These are phyloP conservation scores for Moesziomyces sp. DNA, from an alignment of 1,284 basidiomycete species.

Conservation along the genomic window DNA sequence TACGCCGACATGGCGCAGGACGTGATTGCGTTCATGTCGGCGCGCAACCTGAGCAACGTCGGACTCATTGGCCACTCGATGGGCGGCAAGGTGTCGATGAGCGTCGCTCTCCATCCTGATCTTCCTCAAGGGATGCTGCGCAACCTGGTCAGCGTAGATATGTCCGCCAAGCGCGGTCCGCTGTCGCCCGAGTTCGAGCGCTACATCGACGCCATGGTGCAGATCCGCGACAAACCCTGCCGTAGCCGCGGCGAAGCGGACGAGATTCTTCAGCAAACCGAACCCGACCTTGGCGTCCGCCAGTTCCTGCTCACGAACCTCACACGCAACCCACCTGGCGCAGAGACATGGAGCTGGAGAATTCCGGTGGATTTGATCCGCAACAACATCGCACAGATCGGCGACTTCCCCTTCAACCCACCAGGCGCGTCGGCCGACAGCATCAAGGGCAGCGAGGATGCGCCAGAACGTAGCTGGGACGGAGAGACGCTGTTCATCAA, in stretches of 20 bases:
- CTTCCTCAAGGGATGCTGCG: slow-evolving; percentile 70
- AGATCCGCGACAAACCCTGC: slow-evolving; percentile 74
- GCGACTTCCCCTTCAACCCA: slow-evolving; percentile 76
- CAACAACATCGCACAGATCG: slow-evolving; percentile 75
- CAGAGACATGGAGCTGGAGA: slow-evolving; percentile 73
- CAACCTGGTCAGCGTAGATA: slow-evolving; percentile 82
- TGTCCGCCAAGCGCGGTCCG: slow-evolving; percentile 76
- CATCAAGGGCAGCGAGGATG: slow-evolving; percentile 10
- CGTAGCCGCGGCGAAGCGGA: slow-evolving; percentile 76
- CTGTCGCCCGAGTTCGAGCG: slow-evolving; percentile 73
- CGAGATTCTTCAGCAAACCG: slow-evolving; percentile 74
- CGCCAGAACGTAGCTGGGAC: slow-evolving; percentile 70
- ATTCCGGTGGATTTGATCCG: slow-evolving; percentile 78
- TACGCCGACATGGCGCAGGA: slow-evolving; percentile 79
- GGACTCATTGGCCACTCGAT: slow-evolving; percentile 85
- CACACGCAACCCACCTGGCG: slow-evolving; percentile 66
- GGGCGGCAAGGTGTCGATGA: slow-evolving; percentile 89
- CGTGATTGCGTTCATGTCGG: slow-evolving; percentile 72
- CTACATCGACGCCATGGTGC: slow-evolving; percentile 79
- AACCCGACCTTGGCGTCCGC: slow-evolving; percentile 75
- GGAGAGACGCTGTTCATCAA: slow-evolving; percentile 81
- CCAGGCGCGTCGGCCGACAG: slow-evolving; percentile 70
- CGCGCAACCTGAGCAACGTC: slow-evolving; percentile 71
- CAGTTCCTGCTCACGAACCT: slow-evolving; percentile 87
- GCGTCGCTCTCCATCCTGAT: slow-evolving; percentile 75